Base-by-base conservation (phyloP, 2,329 filamentous ascomycete genomes). In the Arthrinium puccinioides region DNA sequence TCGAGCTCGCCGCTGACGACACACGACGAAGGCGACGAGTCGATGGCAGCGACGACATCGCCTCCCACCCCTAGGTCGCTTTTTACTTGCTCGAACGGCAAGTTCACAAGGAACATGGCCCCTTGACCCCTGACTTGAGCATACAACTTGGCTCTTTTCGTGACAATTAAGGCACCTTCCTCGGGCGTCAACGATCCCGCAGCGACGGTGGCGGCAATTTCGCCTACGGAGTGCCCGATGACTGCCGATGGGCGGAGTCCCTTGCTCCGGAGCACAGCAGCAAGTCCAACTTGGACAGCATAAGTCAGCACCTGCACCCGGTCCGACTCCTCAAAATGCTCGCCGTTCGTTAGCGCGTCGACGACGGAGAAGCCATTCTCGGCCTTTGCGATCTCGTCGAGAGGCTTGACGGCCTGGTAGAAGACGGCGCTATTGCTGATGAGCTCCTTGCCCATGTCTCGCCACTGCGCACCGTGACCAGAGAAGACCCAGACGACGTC, bases 381-480 rank as follows among this genome's bases (percentile, higher is more conserved):
- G 2, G n/a, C n/a, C 21, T 43, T 30, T 10, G 51, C 39, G 6
- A 55, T 37, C 5, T 25, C 16, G 16, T 63, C 59, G 4, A 63
- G 26, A 1, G 40, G 32, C 1, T 39, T 26, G 16, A 63, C 36
- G 1, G 53, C 41, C 15, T 49, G 15, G n/a, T 24, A 35, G 43
- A 61, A 61, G 8, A 48, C 31, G 4, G 42, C 27, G 14, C 49
- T 36, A 1, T 45, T 26, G 14, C 16, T 28, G 19, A 65, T 27
- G 0, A 68, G 51, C 21, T 62, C 56, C n/a, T 53, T 52, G 9
- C 62, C 63, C 63, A 67, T 67, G 3, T 55, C 53, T 1, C 41
- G 32, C 60, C 61, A 67, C 29, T 67, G 64, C 2, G 61, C 62
- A 23, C 64, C 64, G 30, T 67, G 64, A 2, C 64, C 63, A 1